Conservation (phyloP, 179 eudicot genomes). For the Beta lomatogona region DNA sequence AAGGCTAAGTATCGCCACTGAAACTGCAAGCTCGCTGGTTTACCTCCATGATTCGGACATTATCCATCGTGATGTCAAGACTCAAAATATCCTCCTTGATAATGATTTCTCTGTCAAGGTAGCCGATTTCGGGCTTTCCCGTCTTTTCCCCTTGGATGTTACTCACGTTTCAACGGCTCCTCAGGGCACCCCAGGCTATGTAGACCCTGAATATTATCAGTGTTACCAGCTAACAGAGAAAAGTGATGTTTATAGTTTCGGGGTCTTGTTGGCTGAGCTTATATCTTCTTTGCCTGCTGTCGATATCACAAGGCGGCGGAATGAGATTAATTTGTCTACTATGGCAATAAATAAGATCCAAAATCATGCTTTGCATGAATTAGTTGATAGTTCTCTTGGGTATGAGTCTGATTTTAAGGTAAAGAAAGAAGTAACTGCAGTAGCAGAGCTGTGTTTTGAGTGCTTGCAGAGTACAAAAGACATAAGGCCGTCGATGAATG, state of each 20-base stretch:
- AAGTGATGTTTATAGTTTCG: constrained; percentile 40
- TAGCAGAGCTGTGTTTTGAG: constrained; percentile 38
- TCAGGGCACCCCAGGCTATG: constrained; percentile 42
- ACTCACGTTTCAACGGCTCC: constrained; percentile 42
- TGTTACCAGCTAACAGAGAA: constrained; percentile 36
- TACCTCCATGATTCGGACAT: constrained; percentile 38
- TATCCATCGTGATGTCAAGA: constrained; percentile 38
- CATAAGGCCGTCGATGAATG: constrained; percentile 44
- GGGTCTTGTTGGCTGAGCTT: constrained; percentile 35
- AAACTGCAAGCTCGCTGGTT: constrained; percentile 29
- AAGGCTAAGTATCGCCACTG: constrained; percentile 32
- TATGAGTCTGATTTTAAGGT: constrained; percentile 24
- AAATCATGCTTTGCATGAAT: constrained; percentile 29
- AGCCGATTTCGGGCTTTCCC: constrained; percentile 39
- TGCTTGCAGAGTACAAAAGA: constrained; percentile 43
- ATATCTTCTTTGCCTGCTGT: constrained; percentile 37
- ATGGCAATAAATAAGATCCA: constrained; percentile 37
- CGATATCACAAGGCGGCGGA: constrained; percentile 31
- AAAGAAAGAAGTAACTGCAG: constrained; percentile 27
- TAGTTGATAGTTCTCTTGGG: constrained; percentile 40
- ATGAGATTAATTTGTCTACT: constrained; percentile 39
- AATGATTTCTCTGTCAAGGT: constrained; percentile 35
- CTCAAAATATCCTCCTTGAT: constrained; percentile 38
- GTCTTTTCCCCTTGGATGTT: constrained; percentile 36
- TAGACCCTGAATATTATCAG: constrained; percentile 39